Conservation (phyloP, 2,329 filamentous ascomycete genomes). For the Colletotrichum sp. region DNA sequence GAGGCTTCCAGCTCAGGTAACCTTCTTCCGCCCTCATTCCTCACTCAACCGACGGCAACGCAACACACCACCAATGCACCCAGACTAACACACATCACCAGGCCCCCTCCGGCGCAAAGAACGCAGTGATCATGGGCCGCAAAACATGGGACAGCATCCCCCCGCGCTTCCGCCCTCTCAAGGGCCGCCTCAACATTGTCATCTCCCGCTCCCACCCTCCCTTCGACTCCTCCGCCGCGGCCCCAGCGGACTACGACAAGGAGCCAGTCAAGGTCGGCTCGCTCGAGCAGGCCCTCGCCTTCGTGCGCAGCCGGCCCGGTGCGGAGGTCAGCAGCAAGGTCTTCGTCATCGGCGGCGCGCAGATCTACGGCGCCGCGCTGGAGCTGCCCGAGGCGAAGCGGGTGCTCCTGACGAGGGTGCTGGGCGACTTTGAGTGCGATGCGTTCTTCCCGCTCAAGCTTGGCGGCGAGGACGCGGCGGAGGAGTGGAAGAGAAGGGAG, state of each 20-base stretch:
- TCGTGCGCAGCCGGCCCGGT: constrained; percentile 38
- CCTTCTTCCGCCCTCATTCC: background rate
- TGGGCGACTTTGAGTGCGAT: constrained; percentile 76
- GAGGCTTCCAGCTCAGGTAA: constrained; percentile 54
- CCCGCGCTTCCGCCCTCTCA: constrained; percentile 76
- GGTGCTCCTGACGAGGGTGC: constrained; percentile 73
- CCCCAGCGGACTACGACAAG: constrained; percentile 28
- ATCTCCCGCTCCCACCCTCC: constrained; percentile 62
- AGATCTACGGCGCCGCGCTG: constrained; percentile 81
- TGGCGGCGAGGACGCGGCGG: constrained; percentile 35
- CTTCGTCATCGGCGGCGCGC: constrained; percentile 89
- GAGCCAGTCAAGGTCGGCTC: constrained; percentile 64
- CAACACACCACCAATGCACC: background rate
- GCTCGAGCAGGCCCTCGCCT: constrained; percentile 61
- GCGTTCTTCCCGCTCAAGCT: constrained; percentile 72
- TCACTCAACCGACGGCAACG: background rate
- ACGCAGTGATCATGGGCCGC: constrained; percentile 94
- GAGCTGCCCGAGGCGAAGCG: constrained; percentile 59
- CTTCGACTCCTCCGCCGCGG: constrained; percentile 2
- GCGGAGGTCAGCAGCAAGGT: constrained; percentile 59
- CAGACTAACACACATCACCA: constrained; percentile 13
- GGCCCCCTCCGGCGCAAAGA: constrained; percentile 46
- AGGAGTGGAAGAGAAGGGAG: constrained; percentile 1
- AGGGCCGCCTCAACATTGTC: constrained; percentile 81
- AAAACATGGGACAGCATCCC: constrained; percentile 97